Evolutionary conservation across 331 rosid genomes (phyloP), one percentile per base, ranked within the genome.

Genomic region (Rosa hybrid): DNA sequence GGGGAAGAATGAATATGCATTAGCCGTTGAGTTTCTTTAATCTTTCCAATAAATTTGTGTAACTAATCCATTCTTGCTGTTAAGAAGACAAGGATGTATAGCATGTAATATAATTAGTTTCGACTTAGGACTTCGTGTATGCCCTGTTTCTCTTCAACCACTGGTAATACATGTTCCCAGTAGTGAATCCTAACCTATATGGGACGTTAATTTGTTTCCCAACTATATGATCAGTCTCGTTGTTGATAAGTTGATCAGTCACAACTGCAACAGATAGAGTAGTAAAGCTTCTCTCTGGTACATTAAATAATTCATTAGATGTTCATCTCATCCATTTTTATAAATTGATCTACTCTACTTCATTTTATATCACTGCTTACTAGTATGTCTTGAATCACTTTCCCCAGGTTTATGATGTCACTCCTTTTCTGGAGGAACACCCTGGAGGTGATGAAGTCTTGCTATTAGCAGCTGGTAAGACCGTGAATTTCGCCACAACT

Each of bases 381-480:
- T 69, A 18, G n/a, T 74, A 62, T 27, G 64, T 83, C 69, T 44
- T 51, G 56, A 73, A 42, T 54, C 18, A 39, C 59, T 48, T 21
- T 8, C 74, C 38, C 11, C 88, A 96, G 99, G 98, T 85, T 20
- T 93, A 96, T 75, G 90, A 96, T 90, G 97, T 96, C 72, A 91
- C 99, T 71, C 63, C 89, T 27, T 92, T 89, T 84, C 78, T 96
- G 88, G 97, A 88, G 60, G 99, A 93, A 46, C 99, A 96, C 83
- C 99, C 98, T 9, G 98, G 98, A 78, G 99, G 99, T 12, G 99
- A 89, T 50, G 99, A 96, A 84, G 87, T 86, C 82, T 84, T 93
- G 84, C 69, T 91, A 59, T 75, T 86, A 76, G 85, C 93, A 60
- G 83, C 90, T 1, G 99, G 98, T 96, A 90, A 80, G 80, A 71